phyloP scores from a whole-genome alignment of 768 basidiomycete genomes.

The Phallus indusiatus region DNA sequence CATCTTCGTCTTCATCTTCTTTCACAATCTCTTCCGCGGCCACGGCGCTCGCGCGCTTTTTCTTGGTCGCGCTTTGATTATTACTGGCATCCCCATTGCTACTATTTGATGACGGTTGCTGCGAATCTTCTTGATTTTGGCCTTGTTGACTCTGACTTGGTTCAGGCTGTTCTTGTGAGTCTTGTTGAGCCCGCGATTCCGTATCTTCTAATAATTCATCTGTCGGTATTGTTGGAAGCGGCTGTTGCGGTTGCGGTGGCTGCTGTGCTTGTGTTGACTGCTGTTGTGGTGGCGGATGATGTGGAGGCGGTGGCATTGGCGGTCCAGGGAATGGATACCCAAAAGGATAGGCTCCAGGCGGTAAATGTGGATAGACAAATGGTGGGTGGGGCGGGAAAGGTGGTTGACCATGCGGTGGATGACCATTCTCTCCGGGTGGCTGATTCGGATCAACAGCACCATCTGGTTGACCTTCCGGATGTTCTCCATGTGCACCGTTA shows the following conservation, averaged over 20 bases:
- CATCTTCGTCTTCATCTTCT: constrained; percentile 5
- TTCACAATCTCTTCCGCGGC: neutral
- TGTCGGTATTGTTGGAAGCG: neutral
- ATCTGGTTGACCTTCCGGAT: constrained; percentile 3
- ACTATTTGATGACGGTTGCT: neutral
- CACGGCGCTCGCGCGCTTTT: neutral
- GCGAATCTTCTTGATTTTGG: neutral
- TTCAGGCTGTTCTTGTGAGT: neutral
- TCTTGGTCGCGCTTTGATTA: neutral
- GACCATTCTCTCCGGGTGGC: neutral
- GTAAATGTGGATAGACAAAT: constrained; percentile 8
- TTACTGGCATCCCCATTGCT: neutral
- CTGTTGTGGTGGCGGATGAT: neutral
- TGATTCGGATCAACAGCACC: constrained; percentile 1
- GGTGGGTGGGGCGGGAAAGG: constrained; percentile 4
- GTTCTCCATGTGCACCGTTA: neutral
- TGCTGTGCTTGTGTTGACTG: neutral
- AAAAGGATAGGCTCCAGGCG: constrained; percentile 8
- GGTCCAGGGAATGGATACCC: constrained; percentile 7
- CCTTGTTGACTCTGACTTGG: neutral
- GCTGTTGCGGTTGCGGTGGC: neutral
- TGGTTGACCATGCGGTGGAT: constrained; percentile 5
- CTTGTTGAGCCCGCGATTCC: neutral
- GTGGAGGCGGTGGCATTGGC: neutral
- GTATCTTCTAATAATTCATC: neutral